Percentiles rank a stretch among this genome's conserved stretches.
Evolutionary conservation across 805 yeast genomes (phyloP).

Genomic region (Nadsonia fulvescens): DNA sequence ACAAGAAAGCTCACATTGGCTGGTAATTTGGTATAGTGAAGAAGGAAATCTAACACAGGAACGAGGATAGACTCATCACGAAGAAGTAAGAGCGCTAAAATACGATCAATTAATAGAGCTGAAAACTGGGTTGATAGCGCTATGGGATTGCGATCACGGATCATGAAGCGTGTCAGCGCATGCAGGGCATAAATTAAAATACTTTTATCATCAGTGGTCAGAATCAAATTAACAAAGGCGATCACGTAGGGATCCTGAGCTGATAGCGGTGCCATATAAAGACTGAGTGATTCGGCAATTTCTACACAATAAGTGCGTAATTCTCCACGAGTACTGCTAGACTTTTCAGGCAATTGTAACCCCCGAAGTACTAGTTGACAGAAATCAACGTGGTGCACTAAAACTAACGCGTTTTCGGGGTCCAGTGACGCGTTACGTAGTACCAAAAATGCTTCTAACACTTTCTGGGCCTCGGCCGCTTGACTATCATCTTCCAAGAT

Average conservation of each 20-base stretch:
- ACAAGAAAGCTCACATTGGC: slow-evolving; percentile 36
- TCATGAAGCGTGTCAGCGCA: slow-evolving; percentile 63
- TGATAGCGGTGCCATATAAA: slow-evolving; percentile 61
- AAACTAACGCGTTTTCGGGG: slow-evolving; percentile 57
- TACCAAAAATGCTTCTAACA: slow-evolving; percentile 39
- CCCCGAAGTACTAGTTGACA: slow-evolving; percentile 27
- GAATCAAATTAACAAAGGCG: slow-evolving; percentile 33
- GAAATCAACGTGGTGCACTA: slow-evolving; percentile 37
- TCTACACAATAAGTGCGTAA: slow-evolving; percentile 53
- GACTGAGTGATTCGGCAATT: slow-evolving; percentile 65
- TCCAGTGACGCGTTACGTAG: slow-evolving; percentile 75
- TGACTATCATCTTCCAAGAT: slow-evolving; percentile 9
- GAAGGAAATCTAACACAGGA: slow-evolving; percentile 64
- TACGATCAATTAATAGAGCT: no score
- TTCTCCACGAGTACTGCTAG: slow-evolving; percentile 28
- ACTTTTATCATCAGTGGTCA: slow-evolving; percentile 44
- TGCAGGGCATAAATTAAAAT: slow-evolving; percentile 52
- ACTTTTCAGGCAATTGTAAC: slow-evolving; percentile 18
- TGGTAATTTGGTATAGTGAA: slow-evolving; percentile 34
- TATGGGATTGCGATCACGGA: slow-evolving; percentile 38
- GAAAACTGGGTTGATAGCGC: no score
- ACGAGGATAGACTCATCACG: slow-evolving; percentile 53
- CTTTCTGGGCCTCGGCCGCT: slow-evolving; percentile 14
- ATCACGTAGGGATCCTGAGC: slow-evolving; percentile 52
- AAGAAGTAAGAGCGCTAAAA: no score